These are phyloP conservation scores for Zygoascus meyerae DNA, from an alignment of 1,139 yeast species.

Conservation along the genomic window DNA sequence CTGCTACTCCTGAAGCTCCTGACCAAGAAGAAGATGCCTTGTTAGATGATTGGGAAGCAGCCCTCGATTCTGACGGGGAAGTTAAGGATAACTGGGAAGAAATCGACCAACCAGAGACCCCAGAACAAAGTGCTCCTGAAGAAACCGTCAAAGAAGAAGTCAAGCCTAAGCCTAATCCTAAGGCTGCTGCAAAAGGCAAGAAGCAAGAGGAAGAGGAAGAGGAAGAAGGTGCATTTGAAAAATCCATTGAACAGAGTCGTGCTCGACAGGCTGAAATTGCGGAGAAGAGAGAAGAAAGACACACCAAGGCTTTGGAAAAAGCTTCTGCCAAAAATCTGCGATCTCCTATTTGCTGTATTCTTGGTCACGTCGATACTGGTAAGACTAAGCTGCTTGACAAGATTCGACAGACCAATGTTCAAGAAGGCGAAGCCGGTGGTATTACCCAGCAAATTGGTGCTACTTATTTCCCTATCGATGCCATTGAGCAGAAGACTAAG, in stretches of 20 bases:
- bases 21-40: slow-evolving; percentile 32
- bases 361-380: slow-evolving; percentile 99
- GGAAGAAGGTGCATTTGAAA: slow-evolving; percentile 30
- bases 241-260: slow-evolving; percentile 24
- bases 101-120: slow-evolving; percentile 20
- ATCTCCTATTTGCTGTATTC: slow-evolving; percentile 97
- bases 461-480: slow-evolving; percentile 95
- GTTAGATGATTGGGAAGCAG: slow-evolving; percentile 38
- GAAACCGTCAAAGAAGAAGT: slow-evolving; percentile 18
- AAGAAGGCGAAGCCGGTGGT: slow-evolving; percentile 99
- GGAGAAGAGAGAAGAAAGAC: slow-evolving; percentile 37
- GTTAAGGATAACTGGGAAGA: slow-evolving; percentile 33
- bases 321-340: slow-evolving; percentile 53
- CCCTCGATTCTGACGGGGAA: slow-evolving; percentile 36
- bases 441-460: slow-evolving; percentile 99
- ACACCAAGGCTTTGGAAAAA: slow-evolving; percentile 36
- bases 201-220: slow-evolving; percentile 19
- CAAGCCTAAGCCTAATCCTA: slow-evolving; percentile 21
- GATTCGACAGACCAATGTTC: slow-evolving; percentile 97
- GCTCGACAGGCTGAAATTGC: slow-evolving; percentile 28
- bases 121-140: slow-evolving; percentile 23
- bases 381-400: slow-evolving; percentile 94
- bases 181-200: slow-evolving; percentile 19
- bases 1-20: slow-evolving; percentile 13
- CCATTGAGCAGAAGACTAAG: slow-evolving; percentile 83